phyloP scores from a whole-genome alignment of 495 filamentous ascomycete genomes.

The Terfezia boudieri region DNA sequence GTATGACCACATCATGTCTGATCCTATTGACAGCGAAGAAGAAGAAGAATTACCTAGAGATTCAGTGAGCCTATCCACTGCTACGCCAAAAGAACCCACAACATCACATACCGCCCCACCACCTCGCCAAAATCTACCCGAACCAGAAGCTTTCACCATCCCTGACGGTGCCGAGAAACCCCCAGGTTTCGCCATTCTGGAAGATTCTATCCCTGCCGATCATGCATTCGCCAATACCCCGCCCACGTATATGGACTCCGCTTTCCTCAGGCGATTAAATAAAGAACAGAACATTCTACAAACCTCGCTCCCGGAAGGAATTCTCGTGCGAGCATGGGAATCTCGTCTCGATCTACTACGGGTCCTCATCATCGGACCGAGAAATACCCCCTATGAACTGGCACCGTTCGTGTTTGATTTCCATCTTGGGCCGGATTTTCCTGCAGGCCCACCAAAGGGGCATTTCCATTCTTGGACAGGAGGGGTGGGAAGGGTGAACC shows the following conservation, averaged over 20 bases:
- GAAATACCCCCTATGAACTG: slow-evolving; percentile 37
- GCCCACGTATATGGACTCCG: slow-evolving; percentile 2
- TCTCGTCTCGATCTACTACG: slow-evolving; percentile 34
- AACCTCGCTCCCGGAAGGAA: slow-evolving; percentile 30
- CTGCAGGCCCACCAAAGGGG: slow-evolving; percentile 25
- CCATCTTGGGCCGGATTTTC: slow-evolving; percentile 27
- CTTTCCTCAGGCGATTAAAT: slow-evolving; percentile 25
- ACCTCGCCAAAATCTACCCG: slow-evolving; percentile 8
- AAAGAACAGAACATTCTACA: slow-evolving; percentile 37
- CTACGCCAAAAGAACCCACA: background rate
- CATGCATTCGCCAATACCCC: slow-evolving; percentile 25
- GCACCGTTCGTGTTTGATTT: slow-evolving; percentile 40
- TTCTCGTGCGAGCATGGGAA: slow-evolving; percentile 38
- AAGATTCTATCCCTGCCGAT: slow-evolving; percentile 23
- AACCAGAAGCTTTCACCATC: slow-evolving; percentile 14
- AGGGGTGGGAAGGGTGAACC: slow-evolving; percentile 32
- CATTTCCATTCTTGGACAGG: slow-evolving; percentile 38
- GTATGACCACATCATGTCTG: background rate
- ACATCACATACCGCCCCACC: background rate
- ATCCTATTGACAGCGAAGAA: slow-evolving; percentile 2
- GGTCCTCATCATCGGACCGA: slow-evolving; percentile 34
- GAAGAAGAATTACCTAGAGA: slow-evolving; percentile 5
- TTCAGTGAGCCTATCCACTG: background rate
- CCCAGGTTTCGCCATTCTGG: slow-evolving; percentile 25
- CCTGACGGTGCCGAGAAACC: slow-evolving; percentile 16